phyloP scores from a whole-genome alignment of 331 rosid species.

The Phaseolus coccineus region DNA sequence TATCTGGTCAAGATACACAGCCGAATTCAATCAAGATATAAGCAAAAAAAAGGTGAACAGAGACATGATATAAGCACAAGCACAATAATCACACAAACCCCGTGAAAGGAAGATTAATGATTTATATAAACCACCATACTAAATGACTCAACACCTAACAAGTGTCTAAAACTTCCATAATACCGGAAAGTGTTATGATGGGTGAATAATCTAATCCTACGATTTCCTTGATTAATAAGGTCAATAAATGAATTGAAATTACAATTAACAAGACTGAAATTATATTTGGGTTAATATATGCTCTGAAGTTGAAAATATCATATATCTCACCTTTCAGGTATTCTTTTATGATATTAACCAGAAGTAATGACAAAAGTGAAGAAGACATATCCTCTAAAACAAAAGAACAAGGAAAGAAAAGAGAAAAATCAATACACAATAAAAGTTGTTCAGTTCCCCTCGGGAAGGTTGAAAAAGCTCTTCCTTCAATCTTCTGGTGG shows the following conservation, averaged over 20 bases:
- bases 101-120: too few relatives aligned
- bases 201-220: background rate
- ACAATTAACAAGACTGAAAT: background rate
- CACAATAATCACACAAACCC: background rate
- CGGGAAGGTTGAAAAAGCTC: too few relatives aligned
- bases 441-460: too few relatives aligned
- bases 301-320: background rate
- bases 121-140: too few relatives aligned
- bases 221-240: background rate
- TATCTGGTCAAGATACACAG: constrained; percentile 4
- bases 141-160: background rate
- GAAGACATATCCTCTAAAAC: too few relatives aligned
- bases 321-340: background rate
- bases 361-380: background rate
- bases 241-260: background rate
- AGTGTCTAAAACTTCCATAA: background rate
- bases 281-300: background rate
- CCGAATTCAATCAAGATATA: background rate
- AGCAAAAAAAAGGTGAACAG: background rate
- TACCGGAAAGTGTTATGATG: background rate
- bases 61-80: background rate
- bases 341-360: background rate
- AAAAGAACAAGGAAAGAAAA: too few relatives aligned
- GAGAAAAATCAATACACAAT: too few relatives aligned
- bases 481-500: too few relatives aligned